Evolutionary conservation across 192 early-diverging fungal genomes (phyloP), one percentile per base, ranked within the genome.

Genomic region (Coemansia sp.): DNA sequence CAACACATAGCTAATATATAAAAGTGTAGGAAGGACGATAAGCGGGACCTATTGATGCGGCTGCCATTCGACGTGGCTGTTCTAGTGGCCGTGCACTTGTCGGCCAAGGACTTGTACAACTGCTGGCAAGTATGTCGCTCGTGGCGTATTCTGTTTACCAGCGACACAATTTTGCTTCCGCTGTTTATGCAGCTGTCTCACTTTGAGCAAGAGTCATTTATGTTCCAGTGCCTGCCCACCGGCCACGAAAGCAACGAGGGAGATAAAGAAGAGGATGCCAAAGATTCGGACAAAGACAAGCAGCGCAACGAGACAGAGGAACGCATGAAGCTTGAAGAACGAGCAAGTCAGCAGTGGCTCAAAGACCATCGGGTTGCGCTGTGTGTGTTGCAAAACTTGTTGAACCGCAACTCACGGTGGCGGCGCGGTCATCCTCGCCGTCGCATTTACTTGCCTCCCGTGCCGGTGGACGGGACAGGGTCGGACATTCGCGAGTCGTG

Each of bases 151-250:
- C 38, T 80, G 35, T 70, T 80, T 15, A 65, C 72, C 15, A 56
- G 58, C 59, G 62, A 70, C 14, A 63, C 53, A 2, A 57, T 74
- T 2, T 8, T 80, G 3, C 32, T 62, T 14, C 77, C 72, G 25
- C 25, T 70, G 15, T 60, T 80, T 3, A 12, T 17, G 38, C 77
- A 74, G 49, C 17, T 70, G 35, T 74, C 72, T 15, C 77, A 80
- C 55, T 80, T 71, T 65, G 77, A 80, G 54, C 77, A 80, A 23
- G 77, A 80, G 62, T 69, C 77, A 17, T 52, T 80, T 4, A 62
- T 80, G 61, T 73, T 70, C 59, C 68, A 65, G 39, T 62, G 69
- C 6, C 57, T 79, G 48, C 71, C 67, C 7, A 64, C 19, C 10
- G 71, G 61, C 0, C 68, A 73, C 49, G 68, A 32, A 17, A 63